phyloP scores from a whole-genome alignment of 306 rosid genomes.

The Arachis stenosperma region DNA sequence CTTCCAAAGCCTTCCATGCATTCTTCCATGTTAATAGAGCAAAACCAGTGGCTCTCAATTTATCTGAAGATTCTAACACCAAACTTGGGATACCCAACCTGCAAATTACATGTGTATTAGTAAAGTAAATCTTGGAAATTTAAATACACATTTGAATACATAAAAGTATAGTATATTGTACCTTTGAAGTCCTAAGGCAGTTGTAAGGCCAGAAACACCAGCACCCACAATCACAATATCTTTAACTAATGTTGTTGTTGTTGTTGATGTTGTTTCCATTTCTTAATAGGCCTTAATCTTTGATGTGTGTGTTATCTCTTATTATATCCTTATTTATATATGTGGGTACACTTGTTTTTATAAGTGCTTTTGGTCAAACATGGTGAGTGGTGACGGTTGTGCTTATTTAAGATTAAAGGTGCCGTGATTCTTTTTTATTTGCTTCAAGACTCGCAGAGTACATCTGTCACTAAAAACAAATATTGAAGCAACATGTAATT shows the following conservation, averaged over 20 bases:
- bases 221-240: conserved; percentile 86
- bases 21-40: conserved; percentile 63
- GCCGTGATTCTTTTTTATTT: not conserved
- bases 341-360: no score
- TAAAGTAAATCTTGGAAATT: no score
- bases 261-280: conserved; percentile 38
- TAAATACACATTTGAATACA: no score
- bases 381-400: not conserved
- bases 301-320: not conserved
- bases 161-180: not conserved
- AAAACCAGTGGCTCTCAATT: conserved; percentile 64
- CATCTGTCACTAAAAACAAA: no score
- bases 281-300: not conserved
- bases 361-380: not conserved
- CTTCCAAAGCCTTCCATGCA: conserved; percentile 87
- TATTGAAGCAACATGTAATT: no score
- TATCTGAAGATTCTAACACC: conserved; percentile 67
- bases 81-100: conserved; percentile 70
- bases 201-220: conserved; percentile 80
- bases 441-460: no score
- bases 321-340: not conserved
- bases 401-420: not conserved
- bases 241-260: conserved; percentile 27
- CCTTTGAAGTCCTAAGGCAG: conserved; percentile 68
- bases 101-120: not conserved